Evolutionary conservation across 164 flowering plant genomes (phyloP).

Genomic region (Brasenia schreberi): DNA sequence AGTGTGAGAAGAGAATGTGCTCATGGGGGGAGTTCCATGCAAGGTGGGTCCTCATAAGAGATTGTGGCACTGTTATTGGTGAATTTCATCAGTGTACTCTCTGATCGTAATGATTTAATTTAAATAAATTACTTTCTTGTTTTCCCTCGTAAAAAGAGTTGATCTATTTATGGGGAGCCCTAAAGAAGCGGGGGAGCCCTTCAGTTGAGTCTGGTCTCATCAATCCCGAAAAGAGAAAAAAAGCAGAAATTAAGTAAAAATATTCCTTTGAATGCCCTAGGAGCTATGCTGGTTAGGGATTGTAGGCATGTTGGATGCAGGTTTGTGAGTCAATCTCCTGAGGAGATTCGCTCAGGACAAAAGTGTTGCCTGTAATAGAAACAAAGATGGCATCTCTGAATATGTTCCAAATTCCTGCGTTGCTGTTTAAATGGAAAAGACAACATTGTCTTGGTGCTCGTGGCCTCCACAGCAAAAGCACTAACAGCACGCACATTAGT

Average conservation of each 20-base stretch:
- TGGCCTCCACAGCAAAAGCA: not conserved
- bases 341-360: not conserved
- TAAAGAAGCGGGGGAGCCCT: not conserved
- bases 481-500: too few species aligned
- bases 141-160: too few species aligned
- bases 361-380: not conserved
- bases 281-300: not conserved
- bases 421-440: not conserved
- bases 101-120: not conserved
- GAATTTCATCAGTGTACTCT: not conserved
- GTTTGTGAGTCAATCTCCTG: not conserved
- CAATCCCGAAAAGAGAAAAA: not conserved
- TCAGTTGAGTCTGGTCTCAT: not conserved
- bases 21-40: not conserved
- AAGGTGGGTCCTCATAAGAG: not conserved
- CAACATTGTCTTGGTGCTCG: not conserved
- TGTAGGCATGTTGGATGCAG: not conserved
- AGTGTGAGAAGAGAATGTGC: not conserved
- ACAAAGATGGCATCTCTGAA: not conserved
- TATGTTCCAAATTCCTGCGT: not conserved
- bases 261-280: not conserved
- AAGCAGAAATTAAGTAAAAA: not conserved
- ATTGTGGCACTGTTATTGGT: not conserved
- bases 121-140: too few species aligned
- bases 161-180: not conserved